These are phyloP conservation scores for Cercospora zeina DNA, from an alignment of 2,329 filamentous ascomycete genomes.

Conservation along the genomic window DNA sequence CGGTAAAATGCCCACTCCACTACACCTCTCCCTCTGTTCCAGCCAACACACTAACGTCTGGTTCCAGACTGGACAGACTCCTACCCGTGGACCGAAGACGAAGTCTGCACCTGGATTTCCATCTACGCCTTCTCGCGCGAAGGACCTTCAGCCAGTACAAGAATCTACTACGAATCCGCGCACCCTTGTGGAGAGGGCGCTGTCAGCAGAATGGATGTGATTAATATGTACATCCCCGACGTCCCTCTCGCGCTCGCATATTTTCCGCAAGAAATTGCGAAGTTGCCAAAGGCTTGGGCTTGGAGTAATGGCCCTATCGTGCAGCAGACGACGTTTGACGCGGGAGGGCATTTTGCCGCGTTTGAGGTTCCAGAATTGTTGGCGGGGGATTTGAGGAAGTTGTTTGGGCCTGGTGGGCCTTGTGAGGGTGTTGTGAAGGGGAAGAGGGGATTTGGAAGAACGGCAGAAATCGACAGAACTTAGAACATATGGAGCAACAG, in stretches of 20 bases:
- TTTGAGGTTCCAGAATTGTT: constrained; percentile 20
- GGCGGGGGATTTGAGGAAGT: constrained; percentile 18
- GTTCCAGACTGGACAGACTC: constrained; percentile 33
- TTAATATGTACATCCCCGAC: constrained; percentile 19
- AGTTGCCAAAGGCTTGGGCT: constrained; percentile 21
- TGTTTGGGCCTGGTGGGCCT: constrained; percentile 14
- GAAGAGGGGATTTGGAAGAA: constrained; percentile 11
- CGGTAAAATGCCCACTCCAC: background rate
- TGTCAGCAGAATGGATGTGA: constrained; percentile 20
- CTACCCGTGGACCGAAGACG: constrained; percentile 34
- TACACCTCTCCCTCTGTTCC: background rate
- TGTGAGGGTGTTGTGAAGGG: constrained; percentile 17
- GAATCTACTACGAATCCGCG: constrained; percentile 21
- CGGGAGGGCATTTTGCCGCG: constrained; percentile 22
- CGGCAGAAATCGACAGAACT: background rate
- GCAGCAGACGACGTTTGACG: constrained; percentile 22
- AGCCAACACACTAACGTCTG: constrained; percentile 7
- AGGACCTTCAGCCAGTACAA: constrained; percentile 15
- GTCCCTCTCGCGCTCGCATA: constrained; percentile 16
- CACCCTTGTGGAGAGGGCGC: constrained; percentile 16
- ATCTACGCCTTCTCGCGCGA: constrained; percentile 22
- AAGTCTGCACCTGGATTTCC: constrained; percentile 31
- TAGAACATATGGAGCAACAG: background rate
- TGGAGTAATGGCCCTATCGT: constrained; percentile 20
- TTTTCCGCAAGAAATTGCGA: constrained; percentile 19